A percentile compares a stretch with the other conserved stretches of the same genome.
Evolutionary conservation across 495 filamentous ascomycete genomes (phyloP).

Genomic region (Halenospora varia): DNA sequence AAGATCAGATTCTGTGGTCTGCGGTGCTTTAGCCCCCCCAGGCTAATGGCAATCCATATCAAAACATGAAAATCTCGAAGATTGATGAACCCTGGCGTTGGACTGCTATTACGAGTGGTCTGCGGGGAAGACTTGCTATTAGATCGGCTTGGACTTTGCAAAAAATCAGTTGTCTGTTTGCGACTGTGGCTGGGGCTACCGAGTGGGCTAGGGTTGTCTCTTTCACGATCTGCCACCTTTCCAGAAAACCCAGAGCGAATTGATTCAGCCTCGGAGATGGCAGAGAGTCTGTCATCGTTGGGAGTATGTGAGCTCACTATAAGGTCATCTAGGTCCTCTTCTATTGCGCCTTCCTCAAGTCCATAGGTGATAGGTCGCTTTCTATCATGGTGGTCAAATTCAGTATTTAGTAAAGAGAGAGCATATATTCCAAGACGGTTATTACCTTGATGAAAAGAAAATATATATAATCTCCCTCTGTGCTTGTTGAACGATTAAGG

Average conservation of each 20-base stretch:
- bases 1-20: not conserved
- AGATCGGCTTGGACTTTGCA: not conserved
- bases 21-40: not conserved
- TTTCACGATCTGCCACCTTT: not conserved
- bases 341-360: not conserved
- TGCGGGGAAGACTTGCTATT: not conserved
- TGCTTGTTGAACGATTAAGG: slow-evolving; percentile 23
- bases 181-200: not conserved
- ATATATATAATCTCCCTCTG: slow-evolving; percentile 5
- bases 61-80: not conserved
- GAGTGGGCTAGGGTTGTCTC: not conserved
- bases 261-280: not conserved
- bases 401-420: not conserved
- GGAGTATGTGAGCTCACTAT: not conserved
- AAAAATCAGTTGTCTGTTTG: not conserved
- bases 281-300: not conserved
- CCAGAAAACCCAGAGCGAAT: not conserved
- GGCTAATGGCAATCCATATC: not conserved
- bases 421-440: too few relatives aligned
- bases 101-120: slow-evolving; percentile 1
- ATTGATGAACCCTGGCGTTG: slow-evolving; percentile 3
- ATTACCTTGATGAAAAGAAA: not conserved
- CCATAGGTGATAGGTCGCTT: not conserved
- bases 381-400: not conserved
- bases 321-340: not conserved